Evolutionary conservation across 1,139 yeast species (phyloP).

Genomic region (Kodamaea fungicola): DNA sequence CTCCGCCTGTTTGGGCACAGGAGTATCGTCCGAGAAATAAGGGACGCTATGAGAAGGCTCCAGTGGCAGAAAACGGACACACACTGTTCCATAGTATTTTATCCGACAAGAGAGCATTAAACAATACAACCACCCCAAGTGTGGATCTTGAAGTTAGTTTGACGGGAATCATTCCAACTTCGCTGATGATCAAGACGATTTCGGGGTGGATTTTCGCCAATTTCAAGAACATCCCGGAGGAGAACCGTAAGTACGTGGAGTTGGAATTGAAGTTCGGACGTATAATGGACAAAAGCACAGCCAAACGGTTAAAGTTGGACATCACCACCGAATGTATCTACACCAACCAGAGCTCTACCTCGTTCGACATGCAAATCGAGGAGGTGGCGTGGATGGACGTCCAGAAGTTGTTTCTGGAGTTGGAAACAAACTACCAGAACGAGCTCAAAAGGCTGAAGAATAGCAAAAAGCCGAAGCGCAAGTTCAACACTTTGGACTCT

Average conservation of each 20-base stretch:
- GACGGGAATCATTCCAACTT: constrained; percentile 75
- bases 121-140: constrained; percentile 31
- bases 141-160: constrained; percentile 55
- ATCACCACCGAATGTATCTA: constrained; percentile 74
- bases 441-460: constrained; percentile 23
- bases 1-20: constrained; percentile 82
- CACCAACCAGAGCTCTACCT: constrained; percentile 53
- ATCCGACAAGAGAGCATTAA: constrained; percentile 32
- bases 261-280: constrained; percentile 81
- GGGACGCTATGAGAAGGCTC: constrained; percentile 6
- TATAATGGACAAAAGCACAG: constrained; percentile 63
- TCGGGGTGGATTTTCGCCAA: constrained; percentile 91
- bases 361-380: constrained; percentile 69
- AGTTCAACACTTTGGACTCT: constrained; percentile 38
- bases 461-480: constrained; percentile 29
- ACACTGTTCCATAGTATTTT: constrained; percentile 6
- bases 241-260: constrained; percentile 62
- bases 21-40: constrained; percentile 51
- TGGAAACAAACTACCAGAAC: constrained; percentile 47
- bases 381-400: constrained; percentile 63
- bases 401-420: constrained; percentile 52
- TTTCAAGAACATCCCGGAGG: constrained; percentile 58
- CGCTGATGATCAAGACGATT: constrained; percentile 74
- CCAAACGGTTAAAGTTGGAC: constrained; percentile 64
- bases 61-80: constrained; percentile 1